Evolutionary conservation across 2,329 filamentous ascomycete genomes (phyloP), one percentile per base, ranked within the genome.

Genomic region (Fusarium denticulatum): DNA sequence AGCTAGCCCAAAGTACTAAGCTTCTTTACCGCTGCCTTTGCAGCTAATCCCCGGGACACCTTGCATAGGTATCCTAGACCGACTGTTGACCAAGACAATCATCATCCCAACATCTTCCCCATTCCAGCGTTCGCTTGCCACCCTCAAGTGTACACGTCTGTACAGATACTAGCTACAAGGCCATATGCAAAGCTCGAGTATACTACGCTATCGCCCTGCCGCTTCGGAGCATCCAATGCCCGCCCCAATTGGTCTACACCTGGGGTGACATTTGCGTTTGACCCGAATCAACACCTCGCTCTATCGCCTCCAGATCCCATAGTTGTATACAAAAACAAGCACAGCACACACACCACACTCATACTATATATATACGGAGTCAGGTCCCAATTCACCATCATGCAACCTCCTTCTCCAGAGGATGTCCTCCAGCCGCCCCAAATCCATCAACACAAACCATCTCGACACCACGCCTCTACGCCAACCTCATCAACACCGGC

Each of bases 381-480:
- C 42, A 50, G 47, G 56, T 45, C 64, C 56, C 52, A 62, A 47
- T 56, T 62, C 32, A 46, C 60, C 62, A 52, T 71, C 56, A 78
- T 77, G 76, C 47, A 59, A 60, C 47, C 75, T 36, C 64, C 72
- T 50, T 53, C 67, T 24, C 37, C 58, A 24, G 69, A 77, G 36
- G 72, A 70, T 49, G 52, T 64, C 43, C 73, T 64, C 50, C 69
- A 74, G 71, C 52, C 69, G 46, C 50, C 63, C 53, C 72, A 73
- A 50, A 67, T 72, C 46, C 65, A 73, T 53, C 68, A 72, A 40
- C 64, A 66, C 59, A 76, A 69, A 46, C 74, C 73, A 60, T 67
- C 71, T 69, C 77, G 73, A 68, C 79, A 69, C 56, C 75, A 60
- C 56, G 67, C 76, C 70, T 60, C 73, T 60, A 74, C 77, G 58